Base-by-base conservation (phyloP, 345 rosid species). In the Aquilaria sinensis region DNA sequence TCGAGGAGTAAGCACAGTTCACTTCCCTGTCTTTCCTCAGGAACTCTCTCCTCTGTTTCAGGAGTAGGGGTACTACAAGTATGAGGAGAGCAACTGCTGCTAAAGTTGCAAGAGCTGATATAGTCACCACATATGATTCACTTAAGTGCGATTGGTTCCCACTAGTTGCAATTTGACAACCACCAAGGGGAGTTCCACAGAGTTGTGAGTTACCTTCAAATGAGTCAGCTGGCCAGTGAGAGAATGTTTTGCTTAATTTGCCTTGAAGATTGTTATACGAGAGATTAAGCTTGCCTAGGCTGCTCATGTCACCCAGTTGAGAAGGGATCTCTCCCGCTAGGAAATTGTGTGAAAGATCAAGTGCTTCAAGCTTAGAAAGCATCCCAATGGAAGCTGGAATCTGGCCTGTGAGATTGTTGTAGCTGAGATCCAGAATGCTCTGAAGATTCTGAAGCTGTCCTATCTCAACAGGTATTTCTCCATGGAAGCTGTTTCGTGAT, bases 361-460 rank as follows among this genome's bases (percentile, higher is more conserved):
- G 99, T 1, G 70, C 73, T 79, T 86, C 97, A 6, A 90, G 90
- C 78, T 83, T 94, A 12, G 78, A 71, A 65, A 94, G 68, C 30
- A 68, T 63, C 32, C 88, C 90, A 23, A 90, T 71, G 2, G 95
- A 81, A 46, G 91, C 64, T 14, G 99, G 97, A 13, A 94, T 78
- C 56, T 46, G 69, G 46, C 96, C 92, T 0, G 79, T 75, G 34
- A 94, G 80, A 67, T 87, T 83, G 77, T 90, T 86, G 83, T 71
- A 76, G 68, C 96, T 83, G 71, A 94, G 83, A 64, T 90, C 88
- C 51, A 94, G 78, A 66, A 76, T 67, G 76, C 78, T 90, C 65
- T 90, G 97, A 63, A 94, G 89, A 78, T 88, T 80, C 59, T 78
- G 78, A 13, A 88, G 86, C 61, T 78, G 82, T 60, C 96, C 97